Percentiles rank a stretch among this genome's conserved stretches.
These are phyloP conservation scores for Lentithecium fluviatile DNA, from an alignment of 495 filamentous ascomycete genomes.

Conservation along the genomic window DNA sequence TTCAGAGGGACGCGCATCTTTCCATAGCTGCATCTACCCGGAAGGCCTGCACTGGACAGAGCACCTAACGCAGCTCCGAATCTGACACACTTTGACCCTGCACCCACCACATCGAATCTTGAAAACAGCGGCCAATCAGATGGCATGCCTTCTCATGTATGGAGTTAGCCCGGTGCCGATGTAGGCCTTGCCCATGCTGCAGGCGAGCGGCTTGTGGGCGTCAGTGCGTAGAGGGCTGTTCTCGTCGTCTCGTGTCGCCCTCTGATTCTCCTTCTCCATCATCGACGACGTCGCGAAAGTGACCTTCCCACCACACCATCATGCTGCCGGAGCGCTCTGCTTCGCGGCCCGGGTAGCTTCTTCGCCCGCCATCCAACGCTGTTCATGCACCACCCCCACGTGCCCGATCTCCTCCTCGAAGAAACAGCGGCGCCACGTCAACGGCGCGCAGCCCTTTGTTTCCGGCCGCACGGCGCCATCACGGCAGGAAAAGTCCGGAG, in stretches of 20 bases:
- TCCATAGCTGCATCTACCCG: too few relatives aligned
- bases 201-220: conserved; percentile 19
- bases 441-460: conserved; percentile 1
- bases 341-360: conserved; percentile 11
- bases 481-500: background rate
- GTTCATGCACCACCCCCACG: conserved; percentile 20
- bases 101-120: conserved; percentile 13
- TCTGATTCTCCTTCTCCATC: conserved; percentile 19
- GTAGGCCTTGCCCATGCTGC: conserved; percentile 29
- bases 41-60: too few relatives aligned
- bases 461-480: conserved; percentile 4
- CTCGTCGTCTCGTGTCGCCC: conserved; percentile 27
- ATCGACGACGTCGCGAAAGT: conserved; percentile 4
- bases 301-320: conserved; percentile 7
- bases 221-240: conserved; percentile 7
- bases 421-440: conserved; percentile 29
- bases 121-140: conserved; percentile 29
- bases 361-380: background rate
- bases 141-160: background rate
- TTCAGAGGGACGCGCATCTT: too few relatives aligned
- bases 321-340: conserved; percentile 2
- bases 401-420: conserved; percentile 1
- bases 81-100: background rate
- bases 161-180: conserved; percentile 7
- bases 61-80: background rate